Conservation (phyloP, 106 monocot genomes). For the Narthecium ossifragum region DNA sequence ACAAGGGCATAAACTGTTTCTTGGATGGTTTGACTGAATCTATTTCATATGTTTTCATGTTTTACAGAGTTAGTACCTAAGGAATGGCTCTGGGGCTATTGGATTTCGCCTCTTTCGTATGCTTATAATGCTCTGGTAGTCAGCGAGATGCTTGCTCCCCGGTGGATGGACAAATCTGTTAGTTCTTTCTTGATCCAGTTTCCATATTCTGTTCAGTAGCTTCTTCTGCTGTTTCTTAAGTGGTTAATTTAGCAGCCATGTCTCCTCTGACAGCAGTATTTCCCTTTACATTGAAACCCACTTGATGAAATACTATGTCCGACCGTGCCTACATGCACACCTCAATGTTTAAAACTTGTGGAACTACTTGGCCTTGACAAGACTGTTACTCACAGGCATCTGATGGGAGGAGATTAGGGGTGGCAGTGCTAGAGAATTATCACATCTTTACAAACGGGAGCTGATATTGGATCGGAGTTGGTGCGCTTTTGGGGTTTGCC, state of each 20-base stretch:
- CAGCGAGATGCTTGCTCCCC: constrained; percentile 55
- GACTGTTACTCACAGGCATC: constrained; percentile 12
- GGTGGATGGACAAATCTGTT: constrained; percentile 65
- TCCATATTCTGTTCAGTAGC: too few species aligned
- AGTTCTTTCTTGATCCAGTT: too few species aligned
- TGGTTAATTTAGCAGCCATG: too few species aligned
- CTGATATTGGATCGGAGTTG: constrained; percentile 64
- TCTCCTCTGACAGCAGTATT: too few species aligned
- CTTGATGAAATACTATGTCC: too few species aligned
- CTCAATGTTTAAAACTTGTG: background rate
- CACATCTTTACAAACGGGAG: constrained; percentile 18
- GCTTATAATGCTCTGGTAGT: constrained; percentile 42
- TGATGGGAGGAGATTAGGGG: constrained; percentile 33
- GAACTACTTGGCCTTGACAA: background rate
- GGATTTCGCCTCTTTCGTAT: constrained; percentile 58
- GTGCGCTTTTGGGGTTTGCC: constrained; percentile 45
- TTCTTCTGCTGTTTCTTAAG: too few species aligned
- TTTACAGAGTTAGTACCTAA: constrained; percentile 40
- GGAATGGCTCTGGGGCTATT: constrained; percentile 62
- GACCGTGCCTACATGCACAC: background rate
- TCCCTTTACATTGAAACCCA: too few species aligned
- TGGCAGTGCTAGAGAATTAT: constrained; percentile 31
- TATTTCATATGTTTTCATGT: background rate
- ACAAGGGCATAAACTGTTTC: too few species aligned
- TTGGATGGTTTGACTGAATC: background rate